These are phyloP conservation scores for Leccinum arenicola DNA, from an alignment of 768 basidiomycete genomes.

Conservation along the genomic window DNA sequence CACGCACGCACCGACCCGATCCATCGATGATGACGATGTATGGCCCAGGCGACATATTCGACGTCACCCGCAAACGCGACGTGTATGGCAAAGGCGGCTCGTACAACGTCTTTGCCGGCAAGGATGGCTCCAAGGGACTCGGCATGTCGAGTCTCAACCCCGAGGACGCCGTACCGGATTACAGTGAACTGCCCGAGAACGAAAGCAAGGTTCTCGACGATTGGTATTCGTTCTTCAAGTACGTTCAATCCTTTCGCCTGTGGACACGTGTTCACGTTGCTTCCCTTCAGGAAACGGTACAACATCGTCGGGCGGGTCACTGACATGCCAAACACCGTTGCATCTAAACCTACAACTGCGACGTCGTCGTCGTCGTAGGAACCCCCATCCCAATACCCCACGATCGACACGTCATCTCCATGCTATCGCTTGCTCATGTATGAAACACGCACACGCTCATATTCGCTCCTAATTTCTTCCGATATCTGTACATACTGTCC, in stretches of 20 bases:
- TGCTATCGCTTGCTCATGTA: not conserved
- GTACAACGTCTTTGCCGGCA: slow-evolving; percentile 88
- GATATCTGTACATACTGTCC: not conserved
- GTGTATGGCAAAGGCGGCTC: slow-evolving; percentile 83
- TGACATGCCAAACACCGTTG: slow-evolving; percentile 45
- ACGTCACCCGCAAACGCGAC: slow-evolving; percentile 80
- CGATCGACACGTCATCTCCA: not conserved
- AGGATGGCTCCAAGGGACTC: slow-evolving; percentile 86
- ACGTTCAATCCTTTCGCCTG: slow-evolving; percentile 33
- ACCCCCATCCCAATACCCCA: not conserved
- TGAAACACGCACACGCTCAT: not conserved
- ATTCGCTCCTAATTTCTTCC: not conserved
- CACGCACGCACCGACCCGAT: not conserved
- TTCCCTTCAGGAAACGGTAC: slow-evolving; percentile 67
- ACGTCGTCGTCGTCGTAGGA: not conserved
- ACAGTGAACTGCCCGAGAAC: slow-evolving; percentile 65
- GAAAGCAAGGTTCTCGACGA: slow-evolving; percentile 82
- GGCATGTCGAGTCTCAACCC: slow-evolving; percentile 85
- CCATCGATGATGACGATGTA: not conserved
- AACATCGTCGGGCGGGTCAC: slow-evolving; percentile 77
- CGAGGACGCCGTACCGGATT: slow-evolving; percentile 88
- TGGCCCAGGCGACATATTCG: slow-evolving; percentile 71
- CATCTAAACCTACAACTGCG: not conserved
- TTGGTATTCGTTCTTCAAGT: slow-evolving; percentile 88
- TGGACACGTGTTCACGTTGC: not conserved